Base-by-base conservation (phyloP, 345 rosid genomes). In the Kandelia obovata region DNA sequence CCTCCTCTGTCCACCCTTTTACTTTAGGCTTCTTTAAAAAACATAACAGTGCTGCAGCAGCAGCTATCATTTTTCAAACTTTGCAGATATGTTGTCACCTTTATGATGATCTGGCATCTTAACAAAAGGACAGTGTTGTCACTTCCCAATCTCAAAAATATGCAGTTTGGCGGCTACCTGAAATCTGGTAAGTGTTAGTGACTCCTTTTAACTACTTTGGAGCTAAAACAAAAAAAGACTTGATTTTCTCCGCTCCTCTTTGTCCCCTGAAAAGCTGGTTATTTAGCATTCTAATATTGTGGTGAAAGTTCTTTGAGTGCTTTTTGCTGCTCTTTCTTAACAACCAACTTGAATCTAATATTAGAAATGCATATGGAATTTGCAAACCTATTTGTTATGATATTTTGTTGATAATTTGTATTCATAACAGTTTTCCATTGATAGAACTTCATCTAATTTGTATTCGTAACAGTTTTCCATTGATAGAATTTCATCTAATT, bases 41-140 rank as follows among this genome's bases (percentile, higher is more conserved):
- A 13, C 49, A 11, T 17, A 43, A 43, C 49, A 11, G 49, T 3
- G 49, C 17, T 43, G 49, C 19, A n/a, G 49, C 5, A n/a, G 58
- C 27, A 28, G 39, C 1, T 57, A 10, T 69, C 17, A 2, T 13
- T 39, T 25, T 61, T 72, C 51, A 65, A 60, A 59, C 9, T 37
- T 69, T 51, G 26, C 77, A 81, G 84, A 65, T 81, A 81, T 70
- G 23, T 77, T 27, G 79, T 81, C 35, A 51, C 74, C 25, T 39
- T 61, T 72, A 62, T 76, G 75, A 80, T 80, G 83, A 53, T 80
- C 28, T 70, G 75, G 80, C 28, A 64, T 73, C 83, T 80, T 63
- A 76, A 80, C 49, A 76, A 76, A 65, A 70, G 58, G 71, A 80
- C 74, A 39, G 61, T 71, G 21, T 34, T 81, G 57, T 61, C 64